Evolutionary conservation across 1,139 yeast species (phyloP), one percentile per base, ranked within the genome.

Genomic region (Pichia sp.): DNA sequence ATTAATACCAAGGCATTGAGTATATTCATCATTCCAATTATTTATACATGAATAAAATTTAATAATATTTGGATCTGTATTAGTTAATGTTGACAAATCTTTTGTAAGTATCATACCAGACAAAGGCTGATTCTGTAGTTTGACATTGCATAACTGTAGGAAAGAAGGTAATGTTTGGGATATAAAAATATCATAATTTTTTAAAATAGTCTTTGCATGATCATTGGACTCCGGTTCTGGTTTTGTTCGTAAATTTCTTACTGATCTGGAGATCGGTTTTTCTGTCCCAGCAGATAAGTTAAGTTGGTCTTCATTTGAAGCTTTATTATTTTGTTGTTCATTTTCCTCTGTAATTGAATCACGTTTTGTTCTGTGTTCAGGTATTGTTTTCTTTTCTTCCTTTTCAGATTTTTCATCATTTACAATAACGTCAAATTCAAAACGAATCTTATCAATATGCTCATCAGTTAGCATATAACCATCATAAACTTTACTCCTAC

Each of bases 381-480:
- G 3, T 4, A 10, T 25, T 35, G 28, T 30, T 30, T 30, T 30
- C 8, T 7, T 30, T 30, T 6, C 26, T 18, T 34, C 9, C 8
- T 34, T n/a, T 8, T n/a, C 9, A 5, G 7, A 1, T 34, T n/a
- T 7, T 4, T 7, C 10, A 25, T 35, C 25, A 25, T 35, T 35
- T 34, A n/a, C 26, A 34, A 28, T 7, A 5, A 28, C 11, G 11
- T 37, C 32, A 37, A 28, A 28, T 9, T 37, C 40, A 37, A 50
- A 34, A 25, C 49, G 36, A 8, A 51, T 42, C 6, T 49, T 46
- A 27, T 49, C 48, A 7, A 53, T 35, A 11, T 40, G 44, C 7
- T 45, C 10, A 43, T 74, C 76, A 0, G 78, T 68, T 32, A 78
- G 67, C 27, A 68, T 59, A 55, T 83, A 81, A 0, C 77, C 75